These are phyloP conservation scores for Capsicum rhomboideum DNA, from an alignment of 257 asterid species.

Conservation along the genomic window DNA sequence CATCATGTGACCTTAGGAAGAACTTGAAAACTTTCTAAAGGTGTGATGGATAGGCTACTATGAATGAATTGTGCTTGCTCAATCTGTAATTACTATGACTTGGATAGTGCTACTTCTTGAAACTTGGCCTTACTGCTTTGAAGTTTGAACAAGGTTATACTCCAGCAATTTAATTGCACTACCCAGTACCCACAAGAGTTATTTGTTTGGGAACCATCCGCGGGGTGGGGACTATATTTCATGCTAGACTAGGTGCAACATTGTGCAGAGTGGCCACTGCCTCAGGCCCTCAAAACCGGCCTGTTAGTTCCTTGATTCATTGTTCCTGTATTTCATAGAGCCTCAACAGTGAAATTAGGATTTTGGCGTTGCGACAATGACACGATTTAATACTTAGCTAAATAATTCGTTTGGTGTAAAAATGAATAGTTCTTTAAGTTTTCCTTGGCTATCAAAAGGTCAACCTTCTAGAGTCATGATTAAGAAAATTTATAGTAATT, in stretches of 20 bases:
- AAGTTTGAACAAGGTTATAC: neutral
- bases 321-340: neutral
- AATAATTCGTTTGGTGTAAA: neutral
- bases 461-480: neutral
- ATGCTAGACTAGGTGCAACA: neutral
- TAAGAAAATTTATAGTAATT: neutral
- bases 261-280: neutral
- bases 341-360: neutral
- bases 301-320: neutral
- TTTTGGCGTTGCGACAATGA: neutral
- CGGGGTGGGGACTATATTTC: neutral
- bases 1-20: neutral
- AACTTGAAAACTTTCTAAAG: neutral
- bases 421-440: neutral
- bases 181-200: neutral
- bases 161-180: neutral
- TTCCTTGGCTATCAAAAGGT: neutral
- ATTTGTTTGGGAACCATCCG: neutral
- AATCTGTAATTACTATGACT: neutral
- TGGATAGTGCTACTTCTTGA: neutral
- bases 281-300: neutral
- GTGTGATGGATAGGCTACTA: neutral
- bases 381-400: neutral
- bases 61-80: neutral
- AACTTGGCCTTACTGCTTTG: neutral